Evolutionary conservation across 495 filamentous ascomycete genomes (phyloP).

Genomic region (Hypoxylon subgilvum): DNA sequence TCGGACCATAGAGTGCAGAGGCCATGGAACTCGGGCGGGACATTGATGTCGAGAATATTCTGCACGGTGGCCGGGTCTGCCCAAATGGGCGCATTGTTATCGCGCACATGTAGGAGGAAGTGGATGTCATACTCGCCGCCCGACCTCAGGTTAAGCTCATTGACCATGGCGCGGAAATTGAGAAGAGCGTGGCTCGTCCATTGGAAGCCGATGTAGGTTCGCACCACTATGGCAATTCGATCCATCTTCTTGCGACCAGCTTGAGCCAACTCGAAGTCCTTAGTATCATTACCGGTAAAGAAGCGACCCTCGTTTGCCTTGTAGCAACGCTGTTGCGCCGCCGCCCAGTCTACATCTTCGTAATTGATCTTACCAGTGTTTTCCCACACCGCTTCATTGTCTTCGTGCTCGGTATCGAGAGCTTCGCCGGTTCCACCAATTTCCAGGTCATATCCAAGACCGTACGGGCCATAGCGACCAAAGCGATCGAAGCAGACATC

Average conservation of each 20-base stretch:
- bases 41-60: slow-evolving; percentile 65
- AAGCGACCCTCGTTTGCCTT: slow-evolving; percentile 73
- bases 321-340: slow-evolving; percentile 72
- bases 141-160: slow-evolving; percentile 73
- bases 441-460: slow-evolving; percentile 76
- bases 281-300: slow-evolving; percentile 36
- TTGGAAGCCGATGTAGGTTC: slow-evolving; percentile 71
- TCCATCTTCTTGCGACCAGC: slow-evolving; percentile 45
- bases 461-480: slow-evolving; percentile 88
- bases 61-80: slow-evolving; percentile 62
- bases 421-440: slow-evolving; percentile 80
- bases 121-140: slow-evolving; percentile 82
- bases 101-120: slow-evolving; percentile 79
- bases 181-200: slow-evolving; percentile 73
- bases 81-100: slow-evolving; percentile 68
- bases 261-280: slow-evolving; percentile 37
- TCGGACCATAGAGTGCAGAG: slow-evolving; percentile 94
- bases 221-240: slow-evolving; percentile 75
- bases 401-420: slow-evolving; percentile 75
- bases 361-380: slow-evolving; percentile 74
- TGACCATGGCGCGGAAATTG: slow-evolving; percentile 79
- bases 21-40: slow-evolving; percentile 88
- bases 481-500: slow-evolving; percentile 95
- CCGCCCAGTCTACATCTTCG: slow-evolving; percentile 73
- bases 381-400: slow-evolving; percentile 74